A percentile compares a stretch with the other conserved stretches of the same genome.
These are phyloP conservation scores for Aspergillus eucalypticola DNA, from an alignment of 2,329 filamentous ascomycete species.

Conservation along the genomic window DNA sequence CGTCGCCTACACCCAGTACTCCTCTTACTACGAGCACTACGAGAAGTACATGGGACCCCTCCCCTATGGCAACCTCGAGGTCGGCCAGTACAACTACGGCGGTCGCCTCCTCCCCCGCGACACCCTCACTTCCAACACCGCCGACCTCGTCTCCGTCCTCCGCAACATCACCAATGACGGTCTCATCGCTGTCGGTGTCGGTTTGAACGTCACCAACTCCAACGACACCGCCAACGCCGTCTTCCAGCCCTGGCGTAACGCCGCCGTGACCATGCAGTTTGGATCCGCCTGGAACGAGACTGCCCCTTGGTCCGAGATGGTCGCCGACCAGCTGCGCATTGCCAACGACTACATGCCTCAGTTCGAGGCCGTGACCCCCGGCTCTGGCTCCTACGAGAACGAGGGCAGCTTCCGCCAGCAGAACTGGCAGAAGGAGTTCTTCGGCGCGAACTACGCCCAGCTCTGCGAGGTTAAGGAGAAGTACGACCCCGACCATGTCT, in stretches of 20 bases:
- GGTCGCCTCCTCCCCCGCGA: conserved; percentile 39
- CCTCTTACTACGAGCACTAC: conserved; percentile 39
- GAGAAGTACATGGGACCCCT: conserved; percentile 33
- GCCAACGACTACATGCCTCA: conserved; percentile 43
- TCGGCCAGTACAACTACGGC: conserved; percentile 31
- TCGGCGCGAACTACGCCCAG: conserved; percentile 42
- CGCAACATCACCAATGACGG: conserved; percentile 39
- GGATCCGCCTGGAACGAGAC: conserved; percentile 41
- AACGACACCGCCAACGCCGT: conserved; percentile 43
- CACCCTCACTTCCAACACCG: conserved; percentile 32
- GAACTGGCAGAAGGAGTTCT: conserved; percentile 45
- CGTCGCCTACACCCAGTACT: conserved; percentile 29
- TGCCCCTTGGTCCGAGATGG: conserved; percentile 39
- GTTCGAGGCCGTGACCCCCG: conserved; percentile 42
- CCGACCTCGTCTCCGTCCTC: conserved; percentile 32
- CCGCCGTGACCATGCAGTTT: conserved; percentile 39
- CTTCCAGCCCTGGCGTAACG: conserved; percentile 42
- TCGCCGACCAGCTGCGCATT: conserved; percentile 39
- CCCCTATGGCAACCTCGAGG: conserved; percentile 30
- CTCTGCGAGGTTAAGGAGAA: conserved; percentile 42
- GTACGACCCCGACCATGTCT: conserved; percentile 45
- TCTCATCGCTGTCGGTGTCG: conserved; percentile 40
- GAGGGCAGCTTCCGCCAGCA: conserved; percentile 46
- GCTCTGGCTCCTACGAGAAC: conserved; percentile 45
- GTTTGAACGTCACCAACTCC: conserved; percentile 40